A percentile compares a stretch with the other conserved stretches of the same genome.
These are phyloP conservation scores for Withania somnifera DNA, from an alignment of 305 asterid genomes.

Conservation along the genomic window DNA sequence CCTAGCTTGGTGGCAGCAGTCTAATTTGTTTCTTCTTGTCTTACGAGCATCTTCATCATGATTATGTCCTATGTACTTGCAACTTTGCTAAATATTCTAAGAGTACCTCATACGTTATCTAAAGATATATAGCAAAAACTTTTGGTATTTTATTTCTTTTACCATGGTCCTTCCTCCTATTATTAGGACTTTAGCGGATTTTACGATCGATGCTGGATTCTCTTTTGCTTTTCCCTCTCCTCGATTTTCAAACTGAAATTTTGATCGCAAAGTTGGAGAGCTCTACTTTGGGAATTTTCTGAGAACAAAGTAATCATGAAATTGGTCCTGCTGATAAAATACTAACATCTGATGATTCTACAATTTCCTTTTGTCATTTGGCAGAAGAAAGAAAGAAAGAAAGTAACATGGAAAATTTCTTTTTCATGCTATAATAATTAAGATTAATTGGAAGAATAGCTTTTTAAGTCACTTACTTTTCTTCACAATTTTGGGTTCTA, in stretches of 20 bases:
- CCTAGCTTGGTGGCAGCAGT: too few species aligned
- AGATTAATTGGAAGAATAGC: not conserved
- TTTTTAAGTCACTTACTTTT: slow-evolving; percentile 15
- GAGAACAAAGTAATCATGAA: not conserved
- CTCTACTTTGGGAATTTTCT: not conserved
- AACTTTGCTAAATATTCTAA: not conserved
- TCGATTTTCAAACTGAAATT: not conserved
- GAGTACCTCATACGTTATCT: slow-evolving; percentile 9
- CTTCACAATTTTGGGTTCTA: slow-evolving; percentile 20
- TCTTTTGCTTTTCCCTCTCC: not conserved
- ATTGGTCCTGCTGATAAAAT: not conserved
- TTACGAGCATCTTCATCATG: not conserved
- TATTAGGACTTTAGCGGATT: slow-evolving; percentile 1
- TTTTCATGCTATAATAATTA: not conserved
- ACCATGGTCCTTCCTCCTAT: not conserved
- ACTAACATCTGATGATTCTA: not conserved
- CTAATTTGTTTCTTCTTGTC: too few species aligned
- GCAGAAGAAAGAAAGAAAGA: not conserved
- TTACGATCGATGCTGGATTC: not conserved
- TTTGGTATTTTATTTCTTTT: not conserved
- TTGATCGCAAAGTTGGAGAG: not conserved
- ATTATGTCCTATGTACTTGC: not conserved
- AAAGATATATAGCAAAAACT: not conserved
- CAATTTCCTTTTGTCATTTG: slow-evolving; percentile 4
- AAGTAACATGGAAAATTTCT: not conserved